Evolutionary conservation across 169 alveolate genomes (phyloP).

Genomic region (Eimeria brunetti): DNA sequence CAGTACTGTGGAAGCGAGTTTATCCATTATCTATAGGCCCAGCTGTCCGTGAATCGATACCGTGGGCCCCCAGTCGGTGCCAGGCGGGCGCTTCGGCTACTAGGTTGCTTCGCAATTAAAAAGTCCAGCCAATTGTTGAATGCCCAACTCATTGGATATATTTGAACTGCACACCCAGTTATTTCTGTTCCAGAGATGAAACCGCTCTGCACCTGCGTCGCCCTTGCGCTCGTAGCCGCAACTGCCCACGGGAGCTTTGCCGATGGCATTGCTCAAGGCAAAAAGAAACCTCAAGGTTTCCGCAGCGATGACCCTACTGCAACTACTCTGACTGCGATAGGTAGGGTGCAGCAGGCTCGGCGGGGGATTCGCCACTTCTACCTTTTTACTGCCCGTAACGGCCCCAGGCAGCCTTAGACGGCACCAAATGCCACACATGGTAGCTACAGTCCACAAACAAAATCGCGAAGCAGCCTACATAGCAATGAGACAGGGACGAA

Average conservation of each 20-base stretch:
- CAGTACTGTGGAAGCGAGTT: background rate
- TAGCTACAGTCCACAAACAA: no score
- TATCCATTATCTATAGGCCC: background rate
- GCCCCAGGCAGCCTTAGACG: background rate
- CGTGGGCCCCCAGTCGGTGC: constrained; percentile 22
- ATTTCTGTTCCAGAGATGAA: background rate
- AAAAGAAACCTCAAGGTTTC: background rate
- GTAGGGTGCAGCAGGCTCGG: background rate
- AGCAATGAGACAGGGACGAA: no score
- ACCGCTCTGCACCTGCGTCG: constrained; percentile 3
- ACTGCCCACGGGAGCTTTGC: background rate
- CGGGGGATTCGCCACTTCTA: background rate
- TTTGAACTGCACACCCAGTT: background rate
- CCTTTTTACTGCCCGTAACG: background rate
- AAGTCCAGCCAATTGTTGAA: no score
- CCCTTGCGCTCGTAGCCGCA: constrained; percentile 14
- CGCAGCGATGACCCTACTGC: background rate
- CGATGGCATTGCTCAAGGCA: constrained; percentile 2
- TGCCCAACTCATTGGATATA: no score
- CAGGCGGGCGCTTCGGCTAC: background rate
- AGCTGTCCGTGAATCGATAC: background rate
- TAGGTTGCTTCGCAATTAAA: background rate
- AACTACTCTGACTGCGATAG: background rate
- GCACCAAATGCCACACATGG: background rate
- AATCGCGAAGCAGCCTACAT: no score